Conservation (phyloP, 129 eudicot species). For the Lonicera japonica region DNA sequence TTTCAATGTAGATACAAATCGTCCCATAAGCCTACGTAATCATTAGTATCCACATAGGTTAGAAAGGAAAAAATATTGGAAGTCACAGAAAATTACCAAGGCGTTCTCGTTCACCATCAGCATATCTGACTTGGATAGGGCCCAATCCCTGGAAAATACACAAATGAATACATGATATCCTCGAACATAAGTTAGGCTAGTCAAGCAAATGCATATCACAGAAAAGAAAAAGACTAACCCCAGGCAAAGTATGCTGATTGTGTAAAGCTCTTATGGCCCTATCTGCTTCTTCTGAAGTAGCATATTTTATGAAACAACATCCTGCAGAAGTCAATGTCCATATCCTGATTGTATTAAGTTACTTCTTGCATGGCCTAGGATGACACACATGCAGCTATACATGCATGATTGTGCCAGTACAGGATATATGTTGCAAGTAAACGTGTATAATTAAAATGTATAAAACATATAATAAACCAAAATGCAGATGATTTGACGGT, state of each 20-base stretch:
- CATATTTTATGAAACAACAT: slow-evolving; percentile 95
- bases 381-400: neutral
- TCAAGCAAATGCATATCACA: neutral
- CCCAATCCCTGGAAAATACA: slow-evolving; percentile 58
- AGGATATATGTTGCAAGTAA: neutral
- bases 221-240: slow-evolving; percentile 41
- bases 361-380: slow-evolving; percentile 1
- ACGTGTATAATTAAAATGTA: neutral
- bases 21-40: too few relatives aligned
- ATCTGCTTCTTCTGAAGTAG: slow-evolving; percentile 88
- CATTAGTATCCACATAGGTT: too few relatives aligned
- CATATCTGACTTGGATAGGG: slow-evolving; percentile 97
- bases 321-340: slow-evolving; percentile 78
- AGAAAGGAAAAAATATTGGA: neutral
- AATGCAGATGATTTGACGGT: neutral
- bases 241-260: slow-evolving; percentile 86
- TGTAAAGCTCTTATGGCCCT: slow-evolving; percentile 87
- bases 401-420: neutral
- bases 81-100: slow-evolving; percentile 47
- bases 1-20: too few relatives aligned
- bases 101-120: slow-evolving; percentile 98
- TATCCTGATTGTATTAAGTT: slow-evolving; percentile 29
- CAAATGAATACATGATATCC: slow-evolving; percentile 4
- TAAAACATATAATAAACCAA: neutral
- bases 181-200: slow-evolving; percentile 7